phyloP scores from a whole-genome alignment of 1,284 basidiomycete species.

The Tylopilus sp. region DNA sequence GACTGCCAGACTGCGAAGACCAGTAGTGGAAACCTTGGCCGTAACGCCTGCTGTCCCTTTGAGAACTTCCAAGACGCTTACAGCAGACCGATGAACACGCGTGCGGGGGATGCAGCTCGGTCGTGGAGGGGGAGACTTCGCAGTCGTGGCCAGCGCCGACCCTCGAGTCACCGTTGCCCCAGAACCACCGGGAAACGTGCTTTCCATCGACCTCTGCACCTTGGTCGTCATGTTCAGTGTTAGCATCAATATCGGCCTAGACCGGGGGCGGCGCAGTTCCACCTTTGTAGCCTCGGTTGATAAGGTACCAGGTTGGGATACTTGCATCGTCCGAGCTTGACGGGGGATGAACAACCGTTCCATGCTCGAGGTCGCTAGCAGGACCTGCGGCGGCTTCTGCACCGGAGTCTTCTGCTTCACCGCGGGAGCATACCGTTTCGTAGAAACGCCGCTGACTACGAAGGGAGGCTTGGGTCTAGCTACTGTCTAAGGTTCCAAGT shows the following conservation, averaged over 20 bases:
- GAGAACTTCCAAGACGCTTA: background rate
- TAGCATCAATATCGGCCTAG: background rate
- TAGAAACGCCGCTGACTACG: conserved; percentile 6
- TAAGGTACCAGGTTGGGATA: background rate
- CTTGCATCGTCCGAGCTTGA: background rate
- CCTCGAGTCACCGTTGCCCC: too few relatives aligned
- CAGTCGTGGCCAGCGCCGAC: too few relatives aligned
- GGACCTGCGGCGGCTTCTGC: background rate
- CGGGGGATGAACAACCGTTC: background rate
- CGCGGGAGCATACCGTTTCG: conserved; percentile 5
- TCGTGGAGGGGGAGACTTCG: background rate
- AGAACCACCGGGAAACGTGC: too few relatives aligned
- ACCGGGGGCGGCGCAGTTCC: background rate
- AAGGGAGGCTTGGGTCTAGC: conserved; percentile 1
- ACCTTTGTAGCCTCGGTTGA: background rate
- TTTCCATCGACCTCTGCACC: too few relatives aligned
- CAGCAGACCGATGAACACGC: background rate
- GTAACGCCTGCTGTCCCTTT: background rate
- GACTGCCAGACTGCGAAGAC: background rate
- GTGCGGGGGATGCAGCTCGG: conserved; percentile 7
- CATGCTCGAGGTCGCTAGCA: background rate
- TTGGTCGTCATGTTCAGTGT: background rate
- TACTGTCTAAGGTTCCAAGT: conserved; percentile 2
- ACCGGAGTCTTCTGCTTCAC: background rate
- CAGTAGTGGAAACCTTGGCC: background rate